Percentiles rank a stretch among this genome's conserved stretches.
phyloP scores from a whole-genome alignment of 1,284 basidiomycete species.

The Ustilago xerochloae region DNA sequence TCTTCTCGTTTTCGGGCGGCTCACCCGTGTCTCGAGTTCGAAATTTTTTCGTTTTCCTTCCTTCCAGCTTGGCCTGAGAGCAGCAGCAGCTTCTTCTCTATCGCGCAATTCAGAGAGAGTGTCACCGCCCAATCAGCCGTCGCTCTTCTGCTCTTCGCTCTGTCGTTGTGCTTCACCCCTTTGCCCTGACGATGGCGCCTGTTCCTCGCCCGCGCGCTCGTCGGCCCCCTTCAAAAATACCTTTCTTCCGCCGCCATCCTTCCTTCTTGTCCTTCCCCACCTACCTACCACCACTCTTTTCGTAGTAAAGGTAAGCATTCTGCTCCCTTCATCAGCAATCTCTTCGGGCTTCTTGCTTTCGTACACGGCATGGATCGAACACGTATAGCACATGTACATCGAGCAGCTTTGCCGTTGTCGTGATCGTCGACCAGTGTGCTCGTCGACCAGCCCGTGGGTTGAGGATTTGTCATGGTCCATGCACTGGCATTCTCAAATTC shows the following conservation, averaged over 20 bases:
- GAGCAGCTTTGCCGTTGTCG: slow-evolving; percentile 2
- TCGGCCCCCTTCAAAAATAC: slow-evolving; percentile 47
- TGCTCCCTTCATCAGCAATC: neutral
- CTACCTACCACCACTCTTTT: slow-evolving; percentile 48
- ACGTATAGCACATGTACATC: neutral
- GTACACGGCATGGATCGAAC: neutral
- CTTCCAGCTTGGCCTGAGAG: slow-evolving; percentile 2
- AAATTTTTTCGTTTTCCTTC: slow-evolving; percentile 8
- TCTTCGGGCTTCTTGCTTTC: neutral
- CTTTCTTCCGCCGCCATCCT: slow-evolving; percentile 21
- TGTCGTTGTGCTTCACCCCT: neutral
- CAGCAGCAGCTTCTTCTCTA: neutral
- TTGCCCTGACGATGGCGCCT: too few species aligned
- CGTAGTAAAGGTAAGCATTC: slow-evolving; percentile 50
- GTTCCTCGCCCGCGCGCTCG: slow-evolving; percentile 11
- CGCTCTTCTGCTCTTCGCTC: neutral
- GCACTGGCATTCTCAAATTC: too few species aligned
- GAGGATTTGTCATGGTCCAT: too few species aligned
- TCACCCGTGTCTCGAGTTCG: slow-evolving; percentile 13
- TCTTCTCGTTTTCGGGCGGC: slow-evolving; percentile 19
- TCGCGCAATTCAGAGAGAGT: slow-evolving; percentile 6
- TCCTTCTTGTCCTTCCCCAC: slow-evolving; percentile 33
- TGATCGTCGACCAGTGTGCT: neutral
- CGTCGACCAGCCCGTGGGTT: too few species aligned
- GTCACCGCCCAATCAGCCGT: slow-evolving; percentile 21